A percentile compares a stretch with the other conserved stretches of the same genome.
Conservation (phyloP, 495 filamentous ascomycete genomes). For the Lichenothelia convexa region DNA sequence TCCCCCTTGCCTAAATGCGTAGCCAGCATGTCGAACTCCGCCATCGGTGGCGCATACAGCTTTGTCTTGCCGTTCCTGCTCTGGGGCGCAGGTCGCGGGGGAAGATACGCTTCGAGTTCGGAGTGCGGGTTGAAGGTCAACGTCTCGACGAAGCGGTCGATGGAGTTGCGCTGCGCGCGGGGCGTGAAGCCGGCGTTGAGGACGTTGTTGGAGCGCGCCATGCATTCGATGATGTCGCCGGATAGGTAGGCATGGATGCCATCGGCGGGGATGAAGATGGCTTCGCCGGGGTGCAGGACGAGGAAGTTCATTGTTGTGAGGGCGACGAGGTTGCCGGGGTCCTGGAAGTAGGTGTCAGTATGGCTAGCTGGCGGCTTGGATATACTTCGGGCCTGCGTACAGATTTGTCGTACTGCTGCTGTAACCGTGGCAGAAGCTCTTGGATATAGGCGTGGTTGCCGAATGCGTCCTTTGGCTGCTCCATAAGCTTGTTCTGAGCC, state of each 20-base stretch:
- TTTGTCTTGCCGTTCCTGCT: constrained; percentile 39
- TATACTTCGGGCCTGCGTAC: too few species aligned
- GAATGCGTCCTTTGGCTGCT: constrained; percentile 29
- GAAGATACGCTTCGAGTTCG: constrained; percentile 33
- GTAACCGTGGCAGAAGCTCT: constrained; percentile 42
- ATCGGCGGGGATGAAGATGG: constrained; percentile 59
- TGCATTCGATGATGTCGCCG: constrained; percentile 71
- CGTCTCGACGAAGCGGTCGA: constrained; percentile 41
- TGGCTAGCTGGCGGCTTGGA: too few species aligned
- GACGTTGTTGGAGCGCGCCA: constrained; percentile 69
- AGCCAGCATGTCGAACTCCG: constrained; percentile 25
- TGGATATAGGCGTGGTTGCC: constrained; percentile 39
- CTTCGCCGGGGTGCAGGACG: constrained; percentile 42
- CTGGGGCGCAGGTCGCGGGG: constrained; percentile 28
- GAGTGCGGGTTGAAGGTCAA: constrained; percentile 44
- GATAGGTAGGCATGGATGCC: constrained; percentile 63
- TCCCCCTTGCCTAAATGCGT: constrained; percentile 25
- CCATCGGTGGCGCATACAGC: constrained; percentile 48
- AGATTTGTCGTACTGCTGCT: constrained; percentile 41
- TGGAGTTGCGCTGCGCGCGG: constrained; percentile 37
- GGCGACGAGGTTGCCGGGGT: constrained; percentile 47
- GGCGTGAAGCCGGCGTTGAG: constrained; percentile 62
- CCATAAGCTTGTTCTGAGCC: constrained; percentile 31
- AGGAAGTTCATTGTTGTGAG: constrained; percentile 60
- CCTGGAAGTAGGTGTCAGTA: too few species aligned